Conservation (phyloP, 352 stramenopile genomes). For the Globisporangium paddicum region DNA sequence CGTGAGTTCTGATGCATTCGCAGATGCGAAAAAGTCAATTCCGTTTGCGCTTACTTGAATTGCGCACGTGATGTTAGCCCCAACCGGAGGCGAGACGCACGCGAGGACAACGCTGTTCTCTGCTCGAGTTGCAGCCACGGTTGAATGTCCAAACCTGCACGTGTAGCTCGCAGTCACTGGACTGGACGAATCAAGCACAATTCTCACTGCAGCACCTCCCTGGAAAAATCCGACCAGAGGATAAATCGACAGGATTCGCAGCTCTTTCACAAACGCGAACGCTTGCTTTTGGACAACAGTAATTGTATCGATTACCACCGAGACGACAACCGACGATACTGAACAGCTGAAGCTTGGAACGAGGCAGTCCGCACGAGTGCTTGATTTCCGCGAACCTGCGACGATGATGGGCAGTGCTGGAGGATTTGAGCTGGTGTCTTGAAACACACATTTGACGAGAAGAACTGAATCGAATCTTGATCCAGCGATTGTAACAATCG, state of each 20-base stretch:
- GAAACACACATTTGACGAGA: slow-evolving; percentile 24
- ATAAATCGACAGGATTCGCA: slow-evolving; percentile 20
- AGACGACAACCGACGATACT: slow-evolving; percentile 8
- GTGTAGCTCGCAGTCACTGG: slow-evolving; percentile 9
- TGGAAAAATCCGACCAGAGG: slow-evolving; percentile 20
- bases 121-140: neutral
- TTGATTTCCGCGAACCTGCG: neutral
- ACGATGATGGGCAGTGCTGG: neutral
- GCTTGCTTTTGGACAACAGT: slow-evolving; percentile 17
- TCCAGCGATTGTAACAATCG: slow-evolving; percentile 20
- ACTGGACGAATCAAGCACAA: slow-evolving; percentile 10
- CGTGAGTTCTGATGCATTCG: neutral
- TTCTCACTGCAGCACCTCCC: slow-evolving; percentile 14
- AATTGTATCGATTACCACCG: slow-evolving; percentile 21
- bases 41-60: slow-evolving; percentile 34
- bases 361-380: slow-evolving; percentile 2
- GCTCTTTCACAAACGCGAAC: slow-evolving; percentile 3
- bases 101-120: slow-evolving; percentile 15
- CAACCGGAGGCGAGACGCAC: slow-evolving; percentile 21
- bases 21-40: slow-evolving; percentile 32
- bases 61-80: slow-evolving; percentile 2
- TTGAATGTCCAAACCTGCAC: slow-evolving; percentile 25
- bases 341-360: slow-evolving; percentile 1
- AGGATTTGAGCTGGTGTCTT: neutral
- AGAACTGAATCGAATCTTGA: slow-evolving; percentile 14